These are phyloP conservation scores for Exophiala lecanii-corni DNA, from an alignment of 2,329 filamentous ascomycete genomes.

Conservation along the genomic window DNA sequence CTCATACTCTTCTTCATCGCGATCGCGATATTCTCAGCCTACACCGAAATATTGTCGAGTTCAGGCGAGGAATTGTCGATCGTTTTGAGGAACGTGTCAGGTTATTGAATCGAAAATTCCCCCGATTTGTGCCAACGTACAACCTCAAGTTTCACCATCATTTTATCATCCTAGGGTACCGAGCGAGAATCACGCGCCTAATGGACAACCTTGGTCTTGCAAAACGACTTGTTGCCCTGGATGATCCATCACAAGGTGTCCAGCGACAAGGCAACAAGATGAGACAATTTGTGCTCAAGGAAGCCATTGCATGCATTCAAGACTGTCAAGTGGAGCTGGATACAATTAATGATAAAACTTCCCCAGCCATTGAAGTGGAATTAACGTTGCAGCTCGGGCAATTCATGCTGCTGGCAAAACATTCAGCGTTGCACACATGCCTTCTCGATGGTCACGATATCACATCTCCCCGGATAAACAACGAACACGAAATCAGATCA, in stretches of 20 bases:
- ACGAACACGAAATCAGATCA: background rate
- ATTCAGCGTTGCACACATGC: background rate
- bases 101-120: conserved; percentile 14
- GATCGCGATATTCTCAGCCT: conserved; percentile 22
- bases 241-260: conserved; percentile 25
- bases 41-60: conserved; percentile 19
- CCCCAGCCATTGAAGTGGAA: conserved; percentile 27
- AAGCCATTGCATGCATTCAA: conserved; percentile 16
- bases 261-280: conserved; percentile 21
- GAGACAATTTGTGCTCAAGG: conserved; percentile 15
- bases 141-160: conserved; percentile 26
- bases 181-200: conserved; percentile 22
- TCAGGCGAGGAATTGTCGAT: conserved; percentile 22
- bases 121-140: conserved; percentile 27
- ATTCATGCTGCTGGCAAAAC: conserved; percentile 18
- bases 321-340: conserved; percentile 17
- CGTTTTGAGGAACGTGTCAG: conserved; percentile 20
- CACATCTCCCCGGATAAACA: background rate
- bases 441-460: background rate
- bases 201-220: conserved; percentile 24
- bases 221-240: conserved; percentile 14
- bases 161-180: conserved; percentile 25
- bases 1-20: conserved; percentile 22
- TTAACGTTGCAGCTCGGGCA: conserved; percentile 24
- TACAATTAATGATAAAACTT: conserved; percentile 6